phyloP scores from a whole-genome alignment of 1,139 yeast species.

The Hansenula sp. region DNA sequence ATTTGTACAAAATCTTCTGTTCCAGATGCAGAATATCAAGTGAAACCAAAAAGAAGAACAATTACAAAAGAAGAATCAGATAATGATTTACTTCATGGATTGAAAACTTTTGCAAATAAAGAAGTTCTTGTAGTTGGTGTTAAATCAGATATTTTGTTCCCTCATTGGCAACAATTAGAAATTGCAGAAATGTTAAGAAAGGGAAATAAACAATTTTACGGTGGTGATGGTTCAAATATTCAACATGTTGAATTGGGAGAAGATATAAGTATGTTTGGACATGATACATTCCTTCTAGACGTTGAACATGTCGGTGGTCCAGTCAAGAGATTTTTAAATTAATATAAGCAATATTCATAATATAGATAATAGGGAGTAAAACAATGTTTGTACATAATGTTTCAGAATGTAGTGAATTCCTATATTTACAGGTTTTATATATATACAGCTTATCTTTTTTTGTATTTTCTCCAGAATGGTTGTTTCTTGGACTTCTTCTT shows the following conservation, averaged over 20 bases:
- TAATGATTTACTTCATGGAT: slow-evolving; percentile 61
- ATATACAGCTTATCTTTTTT: neutral
- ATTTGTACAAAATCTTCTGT: slow-evolving; percentile 5
- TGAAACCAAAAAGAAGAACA: slow-evolving; percentile 18
- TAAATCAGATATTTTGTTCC: slow-evolving; percentile 85
- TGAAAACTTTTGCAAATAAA: slow-evolving; percentile 56
- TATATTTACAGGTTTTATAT: neutral
- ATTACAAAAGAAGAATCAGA: slow-evolving; percentile 48
- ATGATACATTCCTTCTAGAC: slow-evolving; percentile 82
- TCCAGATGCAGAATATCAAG: slow-evolving; percentile 20
- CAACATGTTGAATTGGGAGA: slow-evolving; percentile 70
- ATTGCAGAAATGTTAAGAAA: slow-evolving; percentile 57
- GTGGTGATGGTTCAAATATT: slow-evolving; percentile 35
- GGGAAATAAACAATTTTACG: slow-evolving; percentile 29
- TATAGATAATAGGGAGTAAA: no score
- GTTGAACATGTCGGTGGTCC: slow-evolving; percentile 78
- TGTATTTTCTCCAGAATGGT: slow-evolving; percentile 5
- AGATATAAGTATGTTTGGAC: slow-evolving; percentile 79
- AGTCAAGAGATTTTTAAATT: slow-evolving; percentile 54
- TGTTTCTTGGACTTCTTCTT: no score
- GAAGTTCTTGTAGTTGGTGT: slow-evolving; percentile 82
- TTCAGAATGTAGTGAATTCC: neutral
- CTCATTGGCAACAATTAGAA: slow-evolving; percentile 92
- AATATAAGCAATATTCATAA: neutral
- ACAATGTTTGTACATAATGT: no score